Evolutionary conservation across 106 monocot species (phyloP), one percentile per base, ranked within the genome.

Genomic region (Acorus gramineus): DNA sequence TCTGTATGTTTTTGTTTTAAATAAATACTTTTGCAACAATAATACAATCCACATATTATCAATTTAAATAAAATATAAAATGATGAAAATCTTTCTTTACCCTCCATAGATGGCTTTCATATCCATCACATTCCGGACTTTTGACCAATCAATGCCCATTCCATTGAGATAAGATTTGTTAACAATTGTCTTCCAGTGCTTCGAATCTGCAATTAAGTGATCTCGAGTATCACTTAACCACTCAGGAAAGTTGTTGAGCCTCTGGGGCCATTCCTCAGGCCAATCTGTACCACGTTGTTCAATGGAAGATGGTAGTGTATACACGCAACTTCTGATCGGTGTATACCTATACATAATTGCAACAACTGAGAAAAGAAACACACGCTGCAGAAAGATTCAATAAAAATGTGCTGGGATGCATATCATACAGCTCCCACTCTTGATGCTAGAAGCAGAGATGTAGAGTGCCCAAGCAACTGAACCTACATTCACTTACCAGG

Each of bases 241-340:
- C 44, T 96, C 90, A 49, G 95, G 90, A 69, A 85, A 87, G 43
- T 57, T 68, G 63, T 85, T 78, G 68, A 96, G 90, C 71, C 95
- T 84, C 64, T 82, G 85, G 11, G 95, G 95, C 95, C 95, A 96
- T 57, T 96, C 95, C 66, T 84, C 90, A 57, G 95, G 95, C 95
- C 95, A 96, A 50, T 87, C 87, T 52, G 82, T 76, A 7, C 95
- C 95, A 52, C 82, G 79, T 69, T 90, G 73, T 69, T 90, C 90
- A 63, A 87, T 82, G 6, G 87, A 65, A 44, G 80, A 63, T 69
- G 95, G 90, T 69, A 87, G 62, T 67, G 82, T 90, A 46, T 90
- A 80, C 11, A 96, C 67, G 50, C 95, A 96, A 57, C 69, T 58
- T 68, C 66, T 76, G 52, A 90, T 82, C 43, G 77, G 78, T 48